Evolutionary conservation across 768 basidiomycete genomes (phyloP).

Genomic region (Calocera cornea): DNA sequence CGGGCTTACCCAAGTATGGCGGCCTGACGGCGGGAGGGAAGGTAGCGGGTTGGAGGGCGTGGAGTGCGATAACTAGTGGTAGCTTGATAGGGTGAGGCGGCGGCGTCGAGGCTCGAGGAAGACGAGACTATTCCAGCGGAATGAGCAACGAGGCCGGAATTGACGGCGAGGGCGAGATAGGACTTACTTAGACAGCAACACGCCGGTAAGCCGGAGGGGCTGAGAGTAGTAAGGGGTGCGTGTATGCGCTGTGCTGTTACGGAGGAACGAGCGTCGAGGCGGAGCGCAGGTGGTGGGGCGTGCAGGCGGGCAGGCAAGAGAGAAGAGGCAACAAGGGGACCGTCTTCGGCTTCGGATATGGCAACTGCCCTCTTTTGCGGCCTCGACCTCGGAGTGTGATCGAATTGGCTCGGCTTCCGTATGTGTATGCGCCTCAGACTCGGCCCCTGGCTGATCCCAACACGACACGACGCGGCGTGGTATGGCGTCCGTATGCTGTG

Average conservation of each 20-base stretch:
- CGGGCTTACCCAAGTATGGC: neutral
- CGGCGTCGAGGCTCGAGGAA: neutral
- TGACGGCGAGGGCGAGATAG: neutral
- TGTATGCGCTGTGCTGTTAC: conserved; percentile 1
- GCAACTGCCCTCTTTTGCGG: neutral
- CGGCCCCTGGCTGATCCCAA: conserved; percentile 1
- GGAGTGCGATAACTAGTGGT: neutral
- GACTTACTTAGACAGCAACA: conserved; percentile 3
- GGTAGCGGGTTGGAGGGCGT: neutral
- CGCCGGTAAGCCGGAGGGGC: neutral
- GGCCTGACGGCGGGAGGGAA: neutral
- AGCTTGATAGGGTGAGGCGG: neutral
- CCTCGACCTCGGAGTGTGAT: neutral
- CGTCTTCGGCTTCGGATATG: neutral
- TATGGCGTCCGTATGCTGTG: neutral
- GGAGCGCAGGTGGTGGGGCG: neutral
- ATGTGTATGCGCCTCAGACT: neutral
- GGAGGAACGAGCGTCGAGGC: neutral
- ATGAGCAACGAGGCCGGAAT: neutral
- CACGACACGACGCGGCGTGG: neutral
- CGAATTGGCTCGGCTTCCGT: conserved; percentile 3
- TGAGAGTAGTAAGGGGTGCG: neutral
- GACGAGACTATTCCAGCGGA: neutral
- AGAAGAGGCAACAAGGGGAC: neutral
- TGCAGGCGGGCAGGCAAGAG: neutral